Evolutionary conservation across 345 rosid genomes (phyloP), one percentile per base, ranked within the genome.

Genomic region (Salix udensis): DNA sequence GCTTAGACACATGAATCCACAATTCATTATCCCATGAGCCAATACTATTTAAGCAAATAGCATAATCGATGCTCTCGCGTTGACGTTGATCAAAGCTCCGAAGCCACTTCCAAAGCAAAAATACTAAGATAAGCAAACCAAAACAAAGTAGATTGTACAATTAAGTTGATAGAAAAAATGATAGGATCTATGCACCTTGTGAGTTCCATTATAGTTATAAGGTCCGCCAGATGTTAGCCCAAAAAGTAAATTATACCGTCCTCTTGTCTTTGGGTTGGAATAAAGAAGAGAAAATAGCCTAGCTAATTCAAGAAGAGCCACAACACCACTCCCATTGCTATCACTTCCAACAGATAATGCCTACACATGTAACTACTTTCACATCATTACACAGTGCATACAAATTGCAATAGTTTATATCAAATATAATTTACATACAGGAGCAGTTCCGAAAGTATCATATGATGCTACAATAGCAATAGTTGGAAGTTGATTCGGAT

Each of bases 221-320:
- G 99, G 99, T 80, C 99, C 98, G 26, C 97, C 97, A 52, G 98
- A 96, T 52, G 98, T 93, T 73, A 96, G 79, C 48, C 97, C 98
- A 84, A 96, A 96, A 76, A 96, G 98, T 77, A 96, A 76, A 86
- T 93, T 96, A 85, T 91, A 96, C 76, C 90, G 85, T 82, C 99
- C 99, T 83, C 97, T 89, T 75, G 99, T 93, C 90, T 84, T 96
- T 55, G 99, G 96, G 80, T 93, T 93, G 26, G 97, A 91, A 88
- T 91, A 93, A 50, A 93, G 94, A 84, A 87, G 86, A 79, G 96
- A 93, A 85, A 96, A 96, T 67, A 96, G 76, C 86, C 99, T 96
- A 82, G 97, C 97, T 78, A 93, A 86, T 82, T 96, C 99, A 78
- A 96, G 98, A 82, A 96, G 94, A 24, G 94, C 97, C 82, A 88